phyloP scores from a whole-genome alignment of 768 basidiomycete species.

The Fomitopsis serialis region DNA sequence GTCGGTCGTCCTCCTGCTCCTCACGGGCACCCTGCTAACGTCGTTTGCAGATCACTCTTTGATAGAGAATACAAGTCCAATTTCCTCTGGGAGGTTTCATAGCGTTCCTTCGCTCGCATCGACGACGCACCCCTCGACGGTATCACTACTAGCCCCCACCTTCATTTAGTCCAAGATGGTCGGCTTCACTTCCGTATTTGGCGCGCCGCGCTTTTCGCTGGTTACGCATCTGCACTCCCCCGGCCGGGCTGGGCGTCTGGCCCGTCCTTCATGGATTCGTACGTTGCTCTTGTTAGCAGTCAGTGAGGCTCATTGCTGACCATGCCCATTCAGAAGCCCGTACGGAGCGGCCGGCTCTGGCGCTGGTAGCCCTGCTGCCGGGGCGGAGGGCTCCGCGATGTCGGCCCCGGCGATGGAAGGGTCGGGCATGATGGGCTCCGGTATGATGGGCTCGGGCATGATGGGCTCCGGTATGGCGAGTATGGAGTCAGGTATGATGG shows the following conservation, averaged over 20 bases:
- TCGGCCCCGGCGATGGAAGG: background rate
- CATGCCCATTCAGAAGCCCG: no score
- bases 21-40: slow-evolving; percentile 9
- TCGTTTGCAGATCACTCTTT: slow-evolving; percentile 55
- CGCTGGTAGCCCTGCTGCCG: slow-evolving; percentile 7
- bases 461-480: background rate
- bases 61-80: slow-evolving; percentile 54
- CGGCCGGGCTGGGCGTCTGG: slow-evolving; percentile 34
- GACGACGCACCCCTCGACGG: slow-evolving; percentile 44
- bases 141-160: slow-evolving; percentile 28
- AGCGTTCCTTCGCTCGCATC: slow-evolving; percentile 27
- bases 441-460: background rate
- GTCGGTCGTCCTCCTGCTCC: slow-evolving; percentile 27
- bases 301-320: no score
- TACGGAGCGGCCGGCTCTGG: no score
- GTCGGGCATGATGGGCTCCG: background rate
- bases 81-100: slow-evolving; percentile 57
- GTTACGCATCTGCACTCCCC: slow-evolving; percentile 45
- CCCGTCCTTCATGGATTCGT: background rate
- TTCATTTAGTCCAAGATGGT: slow-evolving; percentile 47
- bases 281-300: background rate
- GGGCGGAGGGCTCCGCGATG: background rate
- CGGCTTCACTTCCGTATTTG: slow-evolving; percentile 47
- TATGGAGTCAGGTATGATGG: background rate
- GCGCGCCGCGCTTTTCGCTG: slow-evolving; percentile 48